Conservation (phyloP, 208 protist genomes). For the Leishmania gerbilli region DNA sequence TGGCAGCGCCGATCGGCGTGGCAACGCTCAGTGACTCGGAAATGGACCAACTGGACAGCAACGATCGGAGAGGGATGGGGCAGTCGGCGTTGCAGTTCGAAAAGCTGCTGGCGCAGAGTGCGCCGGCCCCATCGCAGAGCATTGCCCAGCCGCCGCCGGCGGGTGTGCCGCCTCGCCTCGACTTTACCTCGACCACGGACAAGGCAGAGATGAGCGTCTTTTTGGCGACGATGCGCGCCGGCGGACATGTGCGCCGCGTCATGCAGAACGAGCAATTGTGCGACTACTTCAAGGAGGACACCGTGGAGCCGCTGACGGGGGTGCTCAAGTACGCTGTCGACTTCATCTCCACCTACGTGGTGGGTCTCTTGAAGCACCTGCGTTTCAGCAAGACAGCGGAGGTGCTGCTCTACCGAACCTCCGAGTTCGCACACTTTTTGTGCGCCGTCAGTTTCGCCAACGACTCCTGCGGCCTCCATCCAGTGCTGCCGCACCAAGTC, state of each 20-base stretch:
- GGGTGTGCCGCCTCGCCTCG: slow-evolving; percentile 64
- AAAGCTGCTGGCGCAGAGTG: slow-evolving; percentile 7
- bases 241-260: slow-evolving; percentile 44
- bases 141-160: slow-evolving; percentile 6
- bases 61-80: not conserved
- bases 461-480: slow-evolving; percentile 75
- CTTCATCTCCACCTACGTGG: slow-evolving; percentile 25
- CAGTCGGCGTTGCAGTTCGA: slow-evolving; percentile 3
- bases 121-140: not conserved
- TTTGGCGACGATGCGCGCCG: slow-evolving; percentile 48
- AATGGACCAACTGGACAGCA: slow-evolving; percentile 11
- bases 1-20: not conserved
- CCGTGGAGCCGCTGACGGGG: slow-evolving; percentile 25
- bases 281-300: not conserved
- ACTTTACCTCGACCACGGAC: slow-evolving; percentile 74
- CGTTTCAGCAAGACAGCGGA: slow-evolving; percentile 41
- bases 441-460: slow-evolving; percentile 51
- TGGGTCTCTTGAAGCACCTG: slow-evolving; percentile 33
- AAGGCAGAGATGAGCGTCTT: slow-evolving; percentile 59
- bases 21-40: slow-evolving; percentile 21
- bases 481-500: slow-evolving; percentile 60
- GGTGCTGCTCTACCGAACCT: slow-evolving; percentile 34
- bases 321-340: slow-evolving; percentile 18
- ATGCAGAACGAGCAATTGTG: slow-evolving; percentile 29
- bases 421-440: slow-evolving; percentile 71